Evolutionary conservation across 148 eudicot species (phyloP).

Genomic region (Rheum nobile): DNA sequence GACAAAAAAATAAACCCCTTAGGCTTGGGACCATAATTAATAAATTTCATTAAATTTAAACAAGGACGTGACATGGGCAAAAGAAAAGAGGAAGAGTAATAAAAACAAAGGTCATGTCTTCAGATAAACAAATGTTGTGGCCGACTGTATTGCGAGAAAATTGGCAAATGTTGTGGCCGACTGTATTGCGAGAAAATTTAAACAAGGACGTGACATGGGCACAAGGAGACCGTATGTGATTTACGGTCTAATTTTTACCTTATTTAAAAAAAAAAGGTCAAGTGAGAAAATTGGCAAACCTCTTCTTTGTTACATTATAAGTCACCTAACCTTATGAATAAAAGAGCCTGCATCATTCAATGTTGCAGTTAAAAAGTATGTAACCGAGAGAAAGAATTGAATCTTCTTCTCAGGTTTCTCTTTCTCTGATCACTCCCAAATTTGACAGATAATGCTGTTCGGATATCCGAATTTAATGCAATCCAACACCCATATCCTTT

Average conservation of each 20-base stretch:
- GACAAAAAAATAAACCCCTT: neutral
- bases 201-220: no score
- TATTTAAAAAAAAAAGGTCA: neutral
- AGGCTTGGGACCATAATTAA: neutral
- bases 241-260: no score
- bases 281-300: neutral
- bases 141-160: no score
- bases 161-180: no score
- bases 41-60: neutral
- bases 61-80: neutral
- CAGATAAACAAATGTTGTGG: no score
- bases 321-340: neutral
- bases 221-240: no score
- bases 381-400: neutral
- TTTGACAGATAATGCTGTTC: neutral
- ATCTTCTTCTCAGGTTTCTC: neutral
- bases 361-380: neutral
- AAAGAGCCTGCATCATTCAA: neutral
- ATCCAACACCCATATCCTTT: neutral
- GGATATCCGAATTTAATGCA: neutral
- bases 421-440: neutral
- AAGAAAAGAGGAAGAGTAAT: neutral
- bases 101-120: no score
- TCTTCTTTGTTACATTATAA: no score
- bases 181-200: no score